These are phyloP conservation scores for Trichoderma endophyticum DNA, from an alignment of 2,329 filamentous ascomycete genomes.

Conservation along the genomic window DNA sequence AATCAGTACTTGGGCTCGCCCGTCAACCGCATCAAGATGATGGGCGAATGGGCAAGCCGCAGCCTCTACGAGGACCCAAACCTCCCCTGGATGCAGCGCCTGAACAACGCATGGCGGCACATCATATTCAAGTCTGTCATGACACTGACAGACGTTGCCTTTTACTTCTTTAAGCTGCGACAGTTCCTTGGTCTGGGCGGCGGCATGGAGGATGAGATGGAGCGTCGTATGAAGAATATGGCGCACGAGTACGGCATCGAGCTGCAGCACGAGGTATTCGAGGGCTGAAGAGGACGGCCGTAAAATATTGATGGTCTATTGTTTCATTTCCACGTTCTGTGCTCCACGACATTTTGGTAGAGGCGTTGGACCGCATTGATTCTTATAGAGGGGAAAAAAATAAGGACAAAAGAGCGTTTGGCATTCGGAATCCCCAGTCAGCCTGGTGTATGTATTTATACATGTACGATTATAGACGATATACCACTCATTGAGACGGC, in stretches of 20 bases:
- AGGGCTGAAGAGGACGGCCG: constrained; percentile 54
- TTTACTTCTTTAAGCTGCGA: constrained; percentile 74
- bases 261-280: constrained; percentile 82
- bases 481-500: constrained; percentile 7
- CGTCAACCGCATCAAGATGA: constrained; percentile 91
- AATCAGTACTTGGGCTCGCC: constrained; percentile 88
- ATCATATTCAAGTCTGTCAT: constrained; percentile 78
- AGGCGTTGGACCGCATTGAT: constrained; percentile 12
- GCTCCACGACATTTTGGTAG: not conserved
- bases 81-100: constrained; percentile 58
- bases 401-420: constrained; percentile 6
- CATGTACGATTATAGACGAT: constrained; percentile 15
- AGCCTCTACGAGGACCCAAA: constrained; percentile 75
- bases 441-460: not conserved
- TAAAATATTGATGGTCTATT: not conserved
- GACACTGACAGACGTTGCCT: constrained; percentile 72
- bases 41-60: constrained; percentile 81
- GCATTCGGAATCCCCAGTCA: not conserved
- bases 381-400: constrained; percentile 9
- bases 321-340: not conserved
- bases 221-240: constrained; percentile 80
- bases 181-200: constrained; percentile 74
- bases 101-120: constrained; percentile 71
- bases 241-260: constrained; percentile 91
- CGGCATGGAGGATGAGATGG: constrained; percentile 93